Evolutionary conservation across 73 alveolate genomes (phyloP).

Genomic region (Strombidium stylifer): DNA sequence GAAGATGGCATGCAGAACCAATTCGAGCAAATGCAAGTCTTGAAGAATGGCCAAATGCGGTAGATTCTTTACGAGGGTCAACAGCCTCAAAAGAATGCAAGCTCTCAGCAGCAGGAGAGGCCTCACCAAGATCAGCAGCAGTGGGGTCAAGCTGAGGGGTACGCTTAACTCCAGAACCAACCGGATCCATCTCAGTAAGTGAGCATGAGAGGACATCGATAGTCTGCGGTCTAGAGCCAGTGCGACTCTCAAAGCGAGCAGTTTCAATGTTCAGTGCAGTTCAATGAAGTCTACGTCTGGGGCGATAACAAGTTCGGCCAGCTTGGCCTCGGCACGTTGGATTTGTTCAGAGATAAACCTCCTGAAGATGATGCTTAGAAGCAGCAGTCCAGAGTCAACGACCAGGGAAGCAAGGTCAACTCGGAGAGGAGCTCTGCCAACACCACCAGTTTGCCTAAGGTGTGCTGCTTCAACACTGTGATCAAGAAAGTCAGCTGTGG

Average conservation of each 20-base stretch:
- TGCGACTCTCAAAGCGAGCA: too few relatives aligned
- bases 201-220: background rate
- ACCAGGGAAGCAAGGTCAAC: too few relatives aligned
- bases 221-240: too few relatives aligned
- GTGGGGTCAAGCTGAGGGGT: background rate
- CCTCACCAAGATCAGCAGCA: background rate
- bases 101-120: background rate
- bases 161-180: background rate
- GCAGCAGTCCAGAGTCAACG: too few relatives aligned
- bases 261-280: too few relatives aligned
- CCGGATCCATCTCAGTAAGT: background rate
- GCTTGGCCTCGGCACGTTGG: slow-evolving; percentile 63
- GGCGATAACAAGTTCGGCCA: slow-evolving; percentile 40
- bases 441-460: slow-evolving; percentile 20
- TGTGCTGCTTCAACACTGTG: slow-evolving; percentile 55
- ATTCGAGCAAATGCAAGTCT: too few relatives aligned
- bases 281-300: slow-evolving; percentile 58
- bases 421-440: slow-evolving; percentile 19
- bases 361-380: too few relatives aligned
- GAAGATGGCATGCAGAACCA: too few relatives aligned
- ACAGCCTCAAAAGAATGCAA: background rate
- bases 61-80: too few relatives aligned
- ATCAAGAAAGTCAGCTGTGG: slow-evolving; percentile 63
- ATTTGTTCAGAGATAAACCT: too few relatives aligned
- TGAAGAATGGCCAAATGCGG: too few relatives aligned